Conservation (phyloP, 768 basidiomycete species). For the Naematelia encephala region DNA sequence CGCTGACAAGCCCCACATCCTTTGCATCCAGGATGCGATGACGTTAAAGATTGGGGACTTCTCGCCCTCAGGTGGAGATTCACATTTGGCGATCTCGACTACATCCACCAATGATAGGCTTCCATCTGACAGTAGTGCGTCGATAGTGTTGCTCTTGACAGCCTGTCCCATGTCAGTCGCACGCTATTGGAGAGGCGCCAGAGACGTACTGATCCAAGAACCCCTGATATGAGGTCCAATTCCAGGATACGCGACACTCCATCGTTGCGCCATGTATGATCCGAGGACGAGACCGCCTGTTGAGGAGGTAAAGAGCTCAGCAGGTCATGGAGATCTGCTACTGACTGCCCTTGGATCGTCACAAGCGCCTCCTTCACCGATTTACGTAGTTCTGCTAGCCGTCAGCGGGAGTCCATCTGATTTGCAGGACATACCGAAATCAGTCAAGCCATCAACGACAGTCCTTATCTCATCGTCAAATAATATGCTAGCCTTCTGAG, state of each 20-base stretch:
- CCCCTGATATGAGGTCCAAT: neutral
- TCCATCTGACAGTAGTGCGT: neutral
- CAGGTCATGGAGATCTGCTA: neutral
- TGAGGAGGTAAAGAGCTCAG: neutral
- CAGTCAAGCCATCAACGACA: neutral
- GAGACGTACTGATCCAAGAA: neutral
- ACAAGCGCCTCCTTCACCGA: constrained; percentile 19
- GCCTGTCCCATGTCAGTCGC: neutral
- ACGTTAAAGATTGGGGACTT: neutral
- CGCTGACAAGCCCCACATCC: neutral
- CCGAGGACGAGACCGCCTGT: neutral
- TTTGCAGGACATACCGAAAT: constrained; percentile 14
- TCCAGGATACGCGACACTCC: neutral
- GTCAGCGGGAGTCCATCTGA: neutral
- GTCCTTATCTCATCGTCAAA: neutral
- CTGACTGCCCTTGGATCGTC: neutral
- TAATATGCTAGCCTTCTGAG: neutral
- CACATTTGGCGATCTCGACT: neutral
- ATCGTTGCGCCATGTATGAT: neutral
- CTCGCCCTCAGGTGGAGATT: neutral
- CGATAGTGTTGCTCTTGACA: neutral
- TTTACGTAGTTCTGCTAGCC: constrained; percentile 11
- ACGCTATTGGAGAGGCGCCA: neutral
- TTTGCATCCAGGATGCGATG: constrained; percentile 1
- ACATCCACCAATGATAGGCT: neutral